Evolutionary conservation across 2,329 filamentous ascomycete genomes (phyloP), one percentile per base, ranked within the genome.

Genomic region (Penicillium sp.): DNA sequence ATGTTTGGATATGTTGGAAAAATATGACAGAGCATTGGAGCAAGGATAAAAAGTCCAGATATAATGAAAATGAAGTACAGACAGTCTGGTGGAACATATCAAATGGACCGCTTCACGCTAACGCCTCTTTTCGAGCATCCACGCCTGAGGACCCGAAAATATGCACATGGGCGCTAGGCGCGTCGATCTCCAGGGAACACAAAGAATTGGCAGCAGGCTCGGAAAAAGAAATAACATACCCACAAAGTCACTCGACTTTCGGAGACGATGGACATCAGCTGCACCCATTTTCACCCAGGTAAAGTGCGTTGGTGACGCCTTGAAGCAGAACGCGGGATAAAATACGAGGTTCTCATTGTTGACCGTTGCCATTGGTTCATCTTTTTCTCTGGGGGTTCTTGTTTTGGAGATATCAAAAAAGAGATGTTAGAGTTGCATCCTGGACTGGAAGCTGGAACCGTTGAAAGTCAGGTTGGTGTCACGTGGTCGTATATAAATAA

Each of bases 261-360:
- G 74, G 35, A 87, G 73, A 9, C 72, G 72, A 66, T 84, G 83
- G 39, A 88, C 78, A 70, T 86, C 82, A 29, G 76, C 74, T 17
- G 78, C 77, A 1, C 81, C 81, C 62, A 88, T 76, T 68, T 86
- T 86, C 71, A 86, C 85, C 86, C 86, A 88, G 68, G 78, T 70
- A 73, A 82, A 80, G 72, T 81, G 86, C 9, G 86, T 88, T n/a
- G 82, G 81, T 6, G 86, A 87, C 36, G 78, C 78, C 47, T 75
- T 73, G 71, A 85, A 86, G 76, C 83, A 86, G 70, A 81, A 85
- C 38, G 81, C 81, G 17, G 85, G 83, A 61, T 86, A 86, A 61
- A 84, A 81, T 25, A 65, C 64, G 53, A 74, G 69, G 25, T 60
- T 61, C 57, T 57, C 63, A 63, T 67, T 52, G 29, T 62, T 49